Conservation (phyloP, 768 basidiomycete genomes). For the Suillus spraguei region DNA sequence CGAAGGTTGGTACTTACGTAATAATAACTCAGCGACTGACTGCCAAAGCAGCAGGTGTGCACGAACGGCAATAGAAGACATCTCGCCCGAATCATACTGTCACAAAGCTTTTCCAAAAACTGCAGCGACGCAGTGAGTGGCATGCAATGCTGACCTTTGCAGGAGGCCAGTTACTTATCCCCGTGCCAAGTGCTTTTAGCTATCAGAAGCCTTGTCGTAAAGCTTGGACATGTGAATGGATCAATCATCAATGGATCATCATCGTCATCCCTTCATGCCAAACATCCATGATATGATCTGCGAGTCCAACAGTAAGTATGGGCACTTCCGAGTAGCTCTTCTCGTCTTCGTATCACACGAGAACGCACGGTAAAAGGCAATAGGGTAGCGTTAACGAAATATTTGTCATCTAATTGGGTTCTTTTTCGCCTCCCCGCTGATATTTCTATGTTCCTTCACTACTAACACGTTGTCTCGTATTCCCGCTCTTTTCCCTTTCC, state of each 20-base stretch:
- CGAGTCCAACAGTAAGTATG: too few species aligned
- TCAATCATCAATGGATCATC: too few species aligned
- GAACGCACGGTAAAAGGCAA: not conserved
- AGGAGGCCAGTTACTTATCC: not conserved
- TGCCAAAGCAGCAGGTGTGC: too few species aligned
- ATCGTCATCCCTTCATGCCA: not conserved
- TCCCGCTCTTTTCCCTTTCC: not conserved
- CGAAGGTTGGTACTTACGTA: not conserved
- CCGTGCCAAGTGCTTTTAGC: not conserved
- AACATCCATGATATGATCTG: not conserved
- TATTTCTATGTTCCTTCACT: not conserved
- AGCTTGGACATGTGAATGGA: too few species aligned
- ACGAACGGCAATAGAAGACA: not conserved
- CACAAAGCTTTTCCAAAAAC: not conserved
- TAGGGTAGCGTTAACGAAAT: not conserved
- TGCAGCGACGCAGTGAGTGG: not conserved
- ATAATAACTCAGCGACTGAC: not conserved
- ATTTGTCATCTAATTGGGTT: constrained; percentile 1
- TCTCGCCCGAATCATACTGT: not conserved
- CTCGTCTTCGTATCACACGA: not conserved
- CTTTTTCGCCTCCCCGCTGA: constrained; percentile 4
- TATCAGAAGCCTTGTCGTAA: not conserved
- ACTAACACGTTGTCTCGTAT: not conserved
- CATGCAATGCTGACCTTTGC: not conserved
- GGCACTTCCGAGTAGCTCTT: not conserved